phyloP scores from a whole-genome alignment of 2,329 filamentous ascomycete genomes.

The Trematosphaeria pertusa region DNA sequence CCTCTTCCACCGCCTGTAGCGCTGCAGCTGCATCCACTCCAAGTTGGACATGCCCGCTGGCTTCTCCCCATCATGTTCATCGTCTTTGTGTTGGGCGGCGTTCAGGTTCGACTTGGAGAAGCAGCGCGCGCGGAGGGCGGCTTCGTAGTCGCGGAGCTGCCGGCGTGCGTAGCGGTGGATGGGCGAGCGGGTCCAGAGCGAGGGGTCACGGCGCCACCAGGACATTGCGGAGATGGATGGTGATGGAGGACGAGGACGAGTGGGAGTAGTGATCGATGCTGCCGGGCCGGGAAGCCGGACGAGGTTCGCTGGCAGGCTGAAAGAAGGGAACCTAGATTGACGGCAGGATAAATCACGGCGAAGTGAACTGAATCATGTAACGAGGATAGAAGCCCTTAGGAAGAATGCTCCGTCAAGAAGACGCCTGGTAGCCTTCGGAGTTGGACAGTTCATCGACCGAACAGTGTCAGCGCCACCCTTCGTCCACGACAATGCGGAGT shows the following conservation, averaged over 20 bases:
- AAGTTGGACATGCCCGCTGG: slow-evolving; percentile 35
- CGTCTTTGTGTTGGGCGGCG: slow-evolving; percentile 30
- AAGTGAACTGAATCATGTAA: no score
- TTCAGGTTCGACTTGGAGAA: slow-evolving; percentile 35
- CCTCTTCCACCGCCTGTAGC: slow-evolving; percentile 37
- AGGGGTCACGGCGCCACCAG: slow-evolving; percentile 41
- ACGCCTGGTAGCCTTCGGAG: no score
- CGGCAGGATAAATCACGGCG: no score
- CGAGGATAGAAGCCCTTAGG: no score
- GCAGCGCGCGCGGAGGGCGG: slow-evolving; percentile 32
- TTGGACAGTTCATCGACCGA: no score
- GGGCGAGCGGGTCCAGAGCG: slow-evolving; percentile 27
- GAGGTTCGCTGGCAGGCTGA: not conserved
- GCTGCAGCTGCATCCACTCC: slow-evolving; percentile 39
- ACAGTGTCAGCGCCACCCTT: no score
- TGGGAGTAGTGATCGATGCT: not conserved
- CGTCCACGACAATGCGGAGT: no score
- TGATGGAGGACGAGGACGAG: not conserved
- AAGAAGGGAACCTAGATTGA: no score
- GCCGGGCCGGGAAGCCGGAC: no score
- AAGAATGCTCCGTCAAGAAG: no score
- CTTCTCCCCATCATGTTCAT: slow-evolving; percentile 17
- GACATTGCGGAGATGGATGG: slow-evolving; percentile 18
- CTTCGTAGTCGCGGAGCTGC: slow-evolving; percentile 29
- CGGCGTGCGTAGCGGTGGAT: slow-evolving; percentile 32